Percentiles rank a stretch among this genome's conserved stretches.
These are phyloP conservation scores for Abrus pulchellus DNA, from an alignment of 306 rosid genomes.

Conservation along the genomic window DNA sequence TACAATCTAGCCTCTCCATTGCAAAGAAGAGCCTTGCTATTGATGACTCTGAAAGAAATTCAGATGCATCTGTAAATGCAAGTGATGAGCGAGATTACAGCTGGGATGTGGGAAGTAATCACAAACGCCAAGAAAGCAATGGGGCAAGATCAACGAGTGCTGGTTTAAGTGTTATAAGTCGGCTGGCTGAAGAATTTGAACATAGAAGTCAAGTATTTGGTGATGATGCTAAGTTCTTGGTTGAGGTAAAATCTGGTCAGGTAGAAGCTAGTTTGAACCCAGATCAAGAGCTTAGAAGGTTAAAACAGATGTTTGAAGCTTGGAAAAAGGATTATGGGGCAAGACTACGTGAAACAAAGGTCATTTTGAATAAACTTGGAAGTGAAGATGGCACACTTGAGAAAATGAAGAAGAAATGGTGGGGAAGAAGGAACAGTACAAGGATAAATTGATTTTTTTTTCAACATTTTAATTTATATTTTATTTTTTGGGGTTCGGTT, in stretches of 20 bases:
- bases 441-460: conserved; percentile 63
- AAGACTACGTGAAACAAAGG: conserved; percentile 87
- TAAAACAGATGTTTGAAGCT: conserved; percentile 92
- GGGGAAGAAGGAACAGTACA: conserved; percentile 95
- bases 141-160: conserved; percentile 87
- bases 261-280: conserved; percentile 91
- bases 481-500: conserved; percentile 26
- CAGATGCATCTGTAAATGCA: conserved; percentile 89
- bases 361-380: conserved; percentile 84
- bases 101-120: conserved; percentile 80
- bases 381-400: conserved; percentile 74
- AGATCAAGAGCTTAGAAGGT: conserved; percentile 87
- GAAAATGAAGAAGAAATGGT: conserved; percentile 82
- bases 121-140: conserved; percentile 77
- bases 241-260: conserved; percentile 96
- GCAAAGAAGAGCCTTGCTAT: conserved; percentile 95
- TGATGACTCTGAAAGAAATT: conserved; percentile 90
- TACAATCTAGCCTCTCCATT: conserved; percentile 96
- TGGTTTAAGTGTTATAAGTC: conserved; percentile 86
- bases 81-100: conserved; percentile 80
- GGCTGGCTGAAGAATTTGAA: conserved; percentile 90
- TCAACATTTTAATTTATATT: neutral
- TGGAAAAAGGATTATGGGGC: conserved; percentile 94
- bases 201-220: conserved; percentile 98
- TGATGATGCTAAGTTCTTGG: conserved; percentile 96